These are phyloP conservation scores for Priceomyces haplophilus DNA, from an alignment of 805 yeast species.

Conservation along the genomic window DNA sequence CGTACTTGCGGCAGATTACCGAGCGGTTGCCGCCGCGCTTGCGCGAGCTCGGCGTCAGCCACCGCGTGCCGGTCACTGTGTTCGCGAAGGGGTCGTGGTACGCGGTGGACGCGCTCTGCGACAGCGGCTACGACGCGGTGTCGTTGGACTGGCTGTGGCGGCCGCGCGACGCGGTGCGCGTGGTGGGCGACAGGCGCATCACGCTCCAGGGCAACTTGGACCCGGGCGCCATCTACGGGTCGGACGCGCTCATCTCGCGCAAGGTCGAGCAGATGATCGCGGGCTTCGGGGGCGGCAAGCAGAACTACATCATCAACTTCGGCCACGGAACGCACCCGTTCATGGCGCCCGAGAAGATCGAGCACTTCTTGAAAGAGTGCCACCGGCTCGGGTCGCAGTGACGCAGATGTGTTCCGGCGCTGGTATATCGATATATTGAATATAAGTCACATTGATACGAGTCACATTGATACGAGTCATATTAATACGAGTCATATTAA, in stretches of 20 bases:
- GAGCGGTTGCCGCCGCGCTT: slow-evolving; percentile 65
- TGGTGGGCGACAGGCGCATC: slow-evolving; percentile 68
- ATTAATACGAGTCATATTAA: neutral
- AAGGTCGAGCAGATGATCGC: slow-evolving; percentile 85
- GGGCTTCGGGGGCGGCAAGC: slow-evolving; percentile 93
- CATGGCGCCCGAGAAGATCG: slow-evolving; percentile 89
- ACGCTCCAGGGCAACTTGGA: slow-evolving; percentile 93
- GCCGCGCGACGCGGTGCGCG: slow-evolving; percentile 79
- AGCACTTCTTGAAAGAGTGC: slow-evolving; percentile 81
- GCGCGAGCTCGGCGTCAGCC: slow-evolving; percentile 64
- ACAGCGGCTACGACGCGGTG: slow-evolving; percentile 78
- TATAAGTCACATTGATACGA: neutral
- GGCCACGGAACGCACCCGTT: slow-evolving; percentile 99
- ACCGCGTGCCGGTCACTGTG: slow-evolving; percentile 78
- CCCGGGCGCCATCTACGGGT: slow-evolving; percentile 92
- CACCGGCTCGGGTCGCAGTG: slow-evolving; percentile 65
- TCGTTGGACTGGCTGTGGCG: slow-evolving; percentile 90
- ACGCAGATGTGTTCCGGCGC: neutral
- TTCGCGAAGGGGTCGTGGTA: slow-evolving; percentile 98
- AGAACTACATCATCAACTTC: slow-evolving; percentile 86
- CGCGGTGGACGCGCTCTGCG: slow-evolving; percentile 81
- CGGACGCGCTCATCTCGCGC: slow-evolving; percentile 70
- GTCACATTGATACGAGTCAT: neutral
- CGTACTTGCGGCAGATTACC: slow-evolving; percentile 78
- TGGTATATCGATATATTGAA: no score